A percentile compares a stretch with the other conserved stretches of the same genome.
phyloP scores from a whole-genome alignment of 805 yeast species.

The Vanderwaltozyma polyspora region DNA sequence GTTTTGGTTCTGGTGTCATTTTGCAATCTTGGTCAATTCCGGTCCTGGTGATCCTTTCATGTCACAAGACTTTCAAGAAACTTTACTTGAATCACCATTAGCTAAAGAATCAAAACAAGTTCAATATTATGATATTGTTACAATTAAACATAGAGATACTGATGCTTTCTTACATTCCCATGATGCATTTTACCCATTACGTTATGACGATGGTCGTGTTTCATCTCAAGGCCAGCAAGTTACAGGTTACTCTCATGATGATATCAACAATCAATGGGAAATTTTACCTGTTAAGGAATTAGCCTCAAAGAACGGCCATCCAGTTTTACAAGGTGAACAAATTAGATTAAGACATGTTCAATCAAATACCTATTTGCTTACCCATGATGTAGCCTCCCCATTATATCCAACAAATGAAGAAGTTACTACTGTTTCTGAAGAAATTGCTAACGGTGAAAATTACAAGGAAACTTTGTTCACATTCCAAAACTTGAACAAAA shows the following conservation, averaged over 20 bases:
- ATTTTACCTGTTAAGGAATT: slow-evolving; percentile 51
- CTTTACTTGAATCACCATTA: slow-evolving; percentile 72
- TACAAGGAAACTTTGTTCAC: slow-evolving; percentile 72
- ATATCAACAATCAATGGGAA: slow-evolving; percentile 74
- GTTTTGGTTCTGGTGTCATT: slow-evolving; percentile 88
- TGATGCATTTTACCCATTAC: slow-evolving; percentile 59
- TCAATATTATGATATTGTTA: slow-evolving; percentile 64
- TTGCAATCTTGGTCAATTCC: slow-evolving; percentile 65
- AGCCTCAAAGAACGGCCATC: slow-evolving; percentile 32
- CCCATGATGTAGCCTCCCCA: slow-evolving; percentile 97
- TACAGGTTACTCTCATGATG: slow-evolving; percentile 45
- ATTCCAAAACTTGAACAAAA: slow-evolving; percentile 49
- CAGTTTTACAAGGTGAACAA: slow-evolving; percentile 58
- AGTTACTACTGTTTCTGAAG: slow-evolving; percentile 62
- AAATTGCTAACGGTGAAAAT: slow-evolving; percentile 41
- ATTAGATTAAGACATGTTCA: slow-evolving; percentile 72
- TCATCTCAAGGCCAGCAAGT: slow-evolving; percentile 94
- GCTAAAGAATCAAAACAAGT: slow-evolving; percentile 61
- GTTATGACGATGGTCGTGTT: slow-evolving; percentile 93
- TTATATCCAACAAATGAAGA: slow-evolving; percentile 87
- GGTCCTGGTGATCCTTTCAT: slow-evolving; percentile 95
- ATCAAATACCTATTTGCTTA: slow-evolving; percentile 67
- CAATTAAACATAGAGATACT: slow-evolving; percentile 73
- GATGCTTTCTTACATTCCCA: slow-evolving; percentile 79
- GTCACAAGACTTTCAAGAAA: slow-evolving; percentile 92